These are phyloP conservation scores for Actinomortierella wolfii DNA, from an alignment of 371 early-diverging fungal species.

Conservation along the genomic window DNA sequence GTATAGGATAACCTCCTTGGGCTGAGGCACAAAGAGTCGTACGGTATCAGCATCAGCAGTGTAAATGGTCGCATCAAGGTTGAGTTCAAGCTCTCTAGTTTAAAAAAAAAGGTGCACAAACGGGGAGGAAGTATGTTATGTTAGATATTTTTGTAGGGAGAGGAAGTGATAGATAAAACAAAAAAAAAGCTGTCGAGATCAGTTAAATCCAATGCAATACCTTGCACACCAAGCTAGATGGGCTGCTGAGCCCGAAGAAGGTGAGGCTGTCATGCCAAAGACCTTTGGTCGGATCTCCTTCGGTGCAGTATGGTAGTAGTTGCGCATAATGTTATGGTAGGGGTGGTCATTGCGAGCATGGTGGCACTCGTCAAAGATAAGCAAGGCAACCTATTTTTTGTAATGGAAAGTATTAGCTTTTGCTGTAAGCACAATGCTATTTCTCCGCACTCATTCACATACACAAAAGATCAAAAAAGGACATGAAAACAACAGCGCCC, in stretches of 20 bases:
- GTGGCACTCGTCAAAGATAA: constrained; percentile 96
- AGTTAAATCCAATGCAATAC: constrained; percentile 26
- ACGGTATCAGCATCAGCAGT: constrained; percentile 57
- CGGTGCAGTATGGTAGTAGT: constrained; percentile 72
- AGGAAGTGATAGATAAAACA: neutral
- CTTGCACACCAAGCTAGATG: constrained; percentile 35
- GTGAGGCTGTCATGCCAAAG: constrained; percentile 96
- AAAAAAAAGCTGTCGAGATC: neutral
- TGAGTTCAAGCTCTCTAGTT: constrained; percentile 67
- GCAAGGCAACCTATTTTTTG: constrained; percentile 63
- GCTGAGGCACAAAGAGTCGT: constrained; percentile 47
- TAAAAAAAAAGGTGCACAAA: too few species aligned
- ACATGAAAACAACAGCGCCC: neutral
- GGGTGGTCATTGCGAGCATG: constrained; percentile 85
- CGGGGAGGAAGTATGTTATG: too few species aligned
- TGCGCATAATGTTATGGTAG: constrained; percentile 84
- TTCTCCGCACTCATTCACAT: neutral
- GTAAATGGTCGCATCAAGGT: constrained; percentile 68
- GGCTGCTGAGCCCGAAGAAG: constrained; percentile 44
- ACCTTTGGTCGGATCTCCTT: constrained; percentile 70
- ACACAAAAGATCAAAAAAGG: neutral
- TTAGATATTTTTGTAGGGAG: too few species aligned
- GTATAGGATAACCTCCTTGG: constrained; percentile 56
- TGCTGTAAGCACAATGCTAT: neutral
- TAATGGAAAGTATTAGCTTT: neutral